Percentiles rank a stretch among this genome's conserved stretches.
These are phyloP conservation scores for Fraxinus ornus DNA, from an alignment of 305 asterid species.

Conservation along the genomic window DNA sequence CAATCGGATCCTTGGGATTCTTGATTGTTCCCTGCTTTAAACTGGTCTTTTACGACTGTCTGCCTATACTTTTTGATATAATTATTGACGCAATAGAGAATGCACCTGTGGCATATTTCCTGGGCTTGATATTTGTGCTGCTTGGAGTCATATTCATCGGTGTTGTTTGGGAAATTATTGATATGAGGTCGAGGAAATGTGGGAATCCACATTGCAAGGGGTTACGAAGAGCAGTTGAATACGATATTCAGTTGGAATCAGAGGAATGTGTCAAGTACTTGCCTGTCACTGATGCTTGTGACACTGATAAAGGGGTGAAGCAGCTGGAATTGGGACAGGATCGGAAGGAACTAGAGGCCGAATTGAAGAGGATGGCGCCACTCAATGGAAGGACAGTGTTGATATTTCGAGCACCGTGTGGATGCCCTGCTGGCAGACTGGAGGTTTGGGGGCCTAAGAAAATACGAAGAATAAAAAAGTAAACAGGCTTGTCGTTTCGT, in stretches of 20 bases:
- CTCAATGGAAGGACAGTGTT: constrained; percentile 56
- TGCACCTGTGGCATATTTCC: constrained; percentile 40
- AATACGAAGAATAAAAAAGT: constrained; percentile 51
- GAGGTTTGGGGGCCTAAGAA: constrained; percentile 61
- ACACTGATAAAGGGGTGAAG: constrained; percentile 22
- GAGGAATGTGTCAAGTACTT: constrained; percentile 54
- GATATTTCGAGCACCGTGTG: constrained; percentile 54
- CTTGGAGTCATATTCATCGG: constrained; percentile 27
- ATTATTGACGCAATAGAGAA: constrained; percentile 33
- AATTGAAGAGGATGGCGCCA: constrained; percentile 61
- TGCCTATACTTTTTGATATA: constrained; percentile 24
- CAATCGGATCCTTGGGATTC: constrained; percentile 40
- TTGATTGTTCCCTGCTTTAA: constrained; percentile 40
- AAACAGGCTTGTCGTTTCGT: neutral
- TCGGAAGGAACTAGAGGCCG: constrained; percentile 54
- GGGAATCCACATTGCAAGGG: constrained; percentile 50
- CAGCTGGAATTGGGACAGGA: constrained; percentile 50
- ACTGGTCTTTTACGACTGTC: constrained; percentile 27
- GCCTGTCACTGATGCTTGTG: constrained; percentile 21
- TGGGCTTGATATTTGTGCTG: constrained; percentile 34
- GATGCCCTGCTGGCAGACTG: constrained; percentile 56
- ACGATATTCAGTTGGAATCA: constrained; percentile 56
- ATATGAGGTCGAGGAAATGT: constrained; percentile 45
- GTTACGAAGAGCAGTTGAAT: constrained; percentile 51
- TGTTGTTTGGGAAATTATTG: constrained; percentile 33